Base-by-base conservation (phyloP, 306 rosid genomes). In the Pterocarpus macrocarpus region DNA sequence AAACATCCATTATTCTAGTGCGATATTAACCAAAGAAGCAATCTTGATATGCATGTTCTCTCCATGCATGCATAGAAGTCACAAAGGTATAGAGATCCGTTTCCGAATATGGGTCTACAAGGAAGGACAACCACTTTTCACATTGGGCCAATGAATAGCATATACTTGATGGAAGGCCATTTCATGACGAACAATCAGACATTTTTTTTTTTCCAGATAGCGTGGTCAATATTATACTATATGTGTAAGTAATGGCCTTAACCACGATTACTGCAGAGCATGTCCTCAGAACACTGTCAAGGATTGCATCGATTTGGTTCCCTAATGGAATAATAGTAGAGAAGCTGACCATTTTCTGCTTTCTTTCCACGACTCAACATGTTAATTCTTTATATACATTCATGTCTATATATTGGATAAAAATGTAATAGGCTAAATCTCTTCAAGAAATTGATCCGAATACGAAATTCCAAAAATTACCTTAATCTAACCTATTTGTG, bases 311-410 rank as follows among this genome's bases (percentile, higher is more conserved):
- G 28, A 71, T n/a, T 16, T 55, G 43, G 55, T 77, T 0, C 70
- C 79, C 13, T 56, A 43, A 16, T 83, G 80, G 83, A 78, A 83
- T 3, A 36, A 7, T 33, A 71, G 80, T 32, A 35, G 3, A 0
- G 83, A 80, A 1, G 80, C 80, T 52, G 83, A 83, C 75, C 86
- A 77, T 72, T 78, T 83, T 66, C 13, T 78, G 3, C 64, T 78
- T 7, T 84, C 82, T 63, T 84, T 81, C 84, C 84, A 84, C 7
- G 84, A 84, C 32, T 84, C 84, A 84, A 81, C 69, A 50, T 32
- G 14, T 43, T 43, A 1, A 36, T 28, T 44, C 41, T 35, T 4
- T 38, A 38, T 0, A 38, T 38, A 4, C 41, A 38, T 6, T 36
- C 5, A 5, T 36, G 39, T 5, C 39, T 36, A 36, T 36, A 5